Percentiles rank a stretch among this genome's conserved stretches.
phyloP scores from a whole-genome alignment of 2,329 filamentous ascomycete genomes.

The Cadophora sp. region DNA sequence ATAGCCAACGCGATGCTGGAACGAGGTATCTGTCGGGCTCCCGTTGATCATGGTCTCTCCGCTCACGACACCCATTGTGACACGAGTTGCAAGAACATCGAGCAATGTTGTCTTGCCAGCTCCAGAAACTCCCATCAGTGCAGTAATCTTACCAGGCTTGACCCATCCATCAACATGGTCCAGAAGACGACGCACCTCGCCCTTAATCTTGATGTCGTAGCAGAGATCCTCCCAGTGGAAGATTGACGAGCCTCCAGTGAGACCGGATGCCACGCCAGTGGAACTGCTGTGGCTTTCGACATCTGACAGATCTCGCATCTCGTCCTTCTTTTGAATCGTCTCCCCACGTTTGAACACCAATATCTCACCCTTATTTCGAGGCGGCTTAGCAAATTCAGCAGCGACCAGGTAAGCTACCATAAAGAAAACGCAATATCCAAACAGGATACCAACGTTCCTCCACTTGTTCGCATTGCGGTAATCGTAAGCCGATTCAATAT shows the following conservation, averaged over 20 bases:
- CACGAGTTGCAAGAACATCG: conserved; percentile 78
- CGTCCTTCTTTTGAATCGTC: conserved; percentile 42
- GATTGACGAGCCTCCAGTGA: conserved; percentile 35
- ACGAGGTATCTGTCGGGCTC: conserved; percentile 60
- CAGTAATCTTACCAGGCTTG: conserved; percentile 63
- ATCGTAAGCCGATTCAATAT: conserved; percentile 58
- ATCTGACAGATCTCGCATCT: conserved; percentile 15
- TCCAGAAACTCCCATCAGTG: conserved; percentile 60
- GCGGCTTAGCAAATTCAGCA: conserved; percentile 64
- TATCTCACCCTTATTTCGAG: conserved; percentile 76
- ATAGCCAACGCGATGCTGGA: conserved; percentile 92
- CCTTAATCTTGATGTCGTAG: conserved; percentile 3
- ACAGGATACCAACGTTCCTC: conserved; percentile 74
- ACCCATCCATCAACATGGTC: conserved; percentile 69
- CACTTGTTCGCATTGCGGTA: conserved; percentile 68
- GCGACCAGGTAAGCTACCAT: conserved; percentile 68
- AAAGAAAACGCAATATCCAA: conserved; percentile 54
- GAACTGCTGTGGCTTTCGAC: conserved; percentile 27
- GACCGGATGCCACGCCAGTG: conserved; percentile 30
- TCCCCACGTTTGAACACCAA: conserved; percentile 75
- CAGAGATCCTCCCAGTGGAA: conserved; percentile 37
- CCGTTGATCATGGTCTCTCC: conserved; percentile 69
- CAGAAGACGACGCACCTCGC: background rate
- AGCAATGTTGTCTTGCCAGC: conserved; percentile 88
- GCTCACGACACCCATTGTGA: conserved; percentile 84